Conservation (phyloP, 2,329 filamentous ascomycete genomes). For the Hypoxylon sp. region DNA sequence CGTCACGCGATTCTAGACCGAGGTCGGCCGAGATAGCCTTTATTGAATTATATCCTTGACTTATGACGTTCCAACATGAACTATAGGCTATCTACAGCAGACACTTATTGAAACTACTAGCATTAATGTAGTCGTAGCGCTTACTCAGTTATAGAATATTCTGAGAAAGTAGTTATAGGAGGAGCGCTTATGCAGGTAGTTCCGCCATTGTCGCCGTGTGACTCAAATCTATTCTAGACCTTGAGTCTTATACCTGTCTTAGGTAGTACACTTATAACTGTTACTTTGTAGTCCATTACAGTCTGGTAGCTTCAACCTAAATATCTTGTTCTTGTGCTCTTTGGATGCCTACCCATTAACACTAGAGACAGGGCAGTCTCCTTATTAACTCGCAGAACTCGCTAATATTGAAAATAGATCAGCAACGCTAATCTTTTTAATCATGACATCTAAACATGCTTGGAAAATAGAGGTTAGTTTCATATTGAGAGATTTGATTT, state of each 20-base stretch:
- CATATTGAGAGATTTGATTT: slow-evolving; percentile 28
- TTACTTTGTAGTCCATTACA: background rate
- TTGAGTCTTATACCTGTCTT: background rate
- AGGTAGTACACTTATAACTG: background rate
- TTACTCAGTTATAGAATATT: slow-evolving; percentile 2
- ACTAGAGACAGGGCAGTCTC: no score
- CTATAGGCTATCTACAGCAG: slow-evolving; percentile 1
- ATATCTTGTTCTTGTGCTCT: background rate
- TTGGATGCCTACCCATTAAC: background rate
- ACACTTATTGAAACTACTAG: background rate
- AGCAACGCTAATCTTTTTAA: background rate
- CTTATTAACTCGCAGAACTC: no score
- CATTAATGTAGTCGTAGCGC: background rate
- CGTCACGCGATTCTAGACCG: slow-evolving; percentile 13
- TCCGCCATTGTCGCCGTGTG: slow-evolving; percentile 13
- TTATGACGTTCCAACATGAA: background rate
- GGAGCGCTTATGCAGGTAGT: slow-evolving; percentile 14
- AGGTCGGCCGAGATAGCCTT: slow-evolving; percentile 21
- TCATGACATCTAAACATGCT: slow-evolving; percentile 47
- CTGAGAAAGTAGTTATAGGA: background rate
- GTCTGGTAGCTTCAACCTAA: background rate
- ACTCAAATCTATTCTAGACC: slow-evolving; percentile 6
- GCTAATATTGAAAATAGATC: background rate
- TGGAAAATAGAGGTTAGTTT: slow-evolving; percentile 56
- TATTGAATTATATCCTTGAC: background rate